A percentile compares a stretch with the other conserved stretches of the same genome.
phyloP scores from a whole-genome alignment of 345 rosid genomes.

The Nasturtium officinale region DNA sequence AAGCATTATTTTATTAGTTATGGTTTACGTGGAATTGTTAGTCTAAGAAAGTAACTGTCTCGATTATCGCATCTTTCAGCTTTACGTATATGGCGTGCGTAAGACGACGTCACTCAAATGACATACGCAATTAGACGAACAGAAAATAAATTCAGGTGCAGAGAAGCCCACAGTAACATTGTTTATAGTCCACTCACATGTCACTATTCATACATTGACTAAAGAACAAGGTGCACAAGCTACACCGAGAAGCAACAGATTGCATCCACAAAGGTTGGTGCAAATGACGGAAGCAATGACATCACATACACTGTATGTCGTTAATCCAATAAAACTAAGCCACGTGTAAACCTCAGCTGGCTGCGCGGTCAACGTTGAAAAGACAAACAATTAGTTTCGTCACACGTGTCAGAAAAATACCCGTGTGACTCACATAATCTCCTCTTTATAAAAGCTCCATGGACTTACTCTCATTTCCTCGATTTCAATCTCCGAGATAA shows the following conservation, averaged over 20 bases:
- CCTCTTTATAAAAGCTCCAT: constrained; percentile 25
- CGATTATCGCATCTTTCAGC: constrained; percentile 31
- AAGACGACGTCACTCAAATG: constrained; percentile 8
- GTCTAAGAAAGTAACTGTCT: background rate
- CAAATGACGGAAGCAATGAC: constrained; percentile 47
- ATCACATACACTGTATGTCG: constrained; percentile 28
- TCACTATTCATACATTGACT: background rate
- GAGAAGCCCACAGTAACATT: constrained; percentile 7
- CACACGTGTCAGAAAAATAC: constrained; percentile 30
- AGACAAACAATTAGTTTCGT: constrained; percentile 22
- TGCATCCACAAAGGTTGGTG: constrained; percentile 6
- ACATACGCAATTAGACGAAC: background rate
- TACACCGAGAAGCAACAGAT: constrained; percentile 29
- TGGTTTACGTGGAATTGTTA: constrained; percentile 1
- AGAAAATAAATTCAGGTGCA: constrained; percentile 5
- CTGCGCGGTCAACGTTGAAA: constrained; percentile 42
- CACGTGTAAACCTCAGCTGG: constrained; percentile 21
- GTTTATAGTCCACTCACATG: background rate
- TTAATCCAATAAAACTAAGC: background rate
- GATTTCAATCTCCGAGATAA: constrained; percentile 27
- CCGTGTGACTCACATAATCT: constrained; percentile 32
- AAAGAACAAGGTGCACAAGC: constrained; percentile 9
- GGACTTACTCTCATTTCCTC: constrained; percentile 14
- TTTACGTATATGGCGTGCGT: background rate
- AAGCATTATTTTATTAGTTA: background rate